Evolutionary conservation across 768 basidiomycete species (phyloP), one percentile per base, ranked within the genome.

Genomic region (Serendipita sp.): DNA sequence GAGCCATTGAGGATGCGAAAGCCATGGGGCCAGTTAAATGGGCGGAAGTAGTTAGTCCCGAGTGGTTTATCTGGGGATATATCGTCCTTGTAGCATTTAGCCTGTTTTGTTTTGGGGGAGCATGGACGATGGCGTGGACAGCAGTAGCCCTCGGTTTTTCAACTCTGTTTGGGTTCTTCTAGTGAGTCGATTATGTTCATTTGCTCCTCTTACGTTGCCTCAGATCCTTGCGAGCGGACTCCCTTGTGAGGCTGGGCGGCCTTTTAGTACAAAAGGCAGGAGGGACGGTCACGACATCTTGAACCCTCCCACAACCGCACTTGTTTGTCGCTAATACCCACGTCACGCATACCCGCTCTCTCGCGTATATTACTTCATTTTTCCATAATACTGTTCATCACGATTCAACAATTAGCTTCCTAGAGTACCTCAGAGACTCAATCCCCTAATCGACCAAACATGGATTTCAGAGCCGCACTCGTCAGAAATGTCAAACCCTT

Each of bases 1-100:
- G 66, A 0, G 79, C 81, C 1, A 70, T 92, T 64, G 52, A 70
- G 35, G 76, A 83, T 67, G 85, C 85, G 1, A 80, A 78, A 3
- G 74, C 66, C 23, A 79, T 85, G 80, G 90, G 86, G 0, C 69
- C 71, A 4, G 73, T 78, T 15, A 38, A 23, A n/a, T n/a, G 23
- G 23, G n/a, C 16, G 32, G 16, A 35, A n/a, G 23, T 32, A 38
- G 16, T 36, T 30, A 35, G 23, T 60, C 3, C 56, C 10, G 56
- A 60, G 28, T 23, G 16, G 34, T n/a, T 36, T 36, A n/a, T 36
- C 10, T 60, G 56, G 56, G n/a, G 16, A 4, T 60, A 60, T 36
- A 10, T 60, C 8, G 16, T 8, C n/a, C 5, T 36, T 36, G 56
- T 60, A 23, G 35, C 35, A 4, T 11, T 60, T n/a, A 60, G 56